Evolutionary conservation across 768 basidiomycete species (phyloP), one percentile per base, ranked within the genome.

Genomic region (Saitozyma podzolica): DNA sequence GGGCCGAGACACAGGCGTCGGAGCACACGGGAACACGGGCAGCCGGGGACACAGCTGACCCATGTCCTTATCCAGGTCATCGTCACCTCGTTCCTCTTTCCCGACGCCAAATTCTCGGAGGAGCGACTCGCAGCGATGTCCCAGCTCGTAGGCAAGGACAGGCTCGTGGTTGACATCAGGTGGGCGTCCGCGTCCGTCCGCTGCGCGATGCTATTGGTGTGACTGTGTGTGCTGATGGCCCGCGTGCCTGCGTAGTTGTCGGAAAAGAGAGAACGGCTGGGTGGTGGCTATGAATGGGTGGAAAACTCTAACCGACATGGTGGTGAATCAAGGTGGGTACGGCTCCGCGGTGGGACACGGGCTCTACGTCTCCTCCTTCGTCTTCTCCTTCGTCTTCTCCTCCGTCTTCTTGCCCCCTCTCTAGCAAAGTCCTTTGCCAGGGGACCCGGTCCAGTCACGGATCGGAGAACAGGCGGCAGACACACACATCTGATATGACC

Each of bases 241-340:
- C 29, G 29, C 29, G 29, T 29, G 29, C 29, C 29, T 29, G 29
- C 29, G 47, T 13, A 14, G 95, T 76, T 99, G 95, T 80, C 87
- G 95, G 17, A 84, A 85, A 67, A 82, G 86, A 73, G 88, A 82
- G 9, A 82, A 86, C 51, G 86, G 82, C 65, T 99, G 96, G 96
- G 83, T 92, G 41, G 89, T 99, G 11, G 93, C 95, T 10, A 97
- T 94, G 93, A 95, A 98, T 81, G 94, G 92, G 76, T 99, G 96
- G 96, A 94, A 95, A 74, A 88, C 90, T 63, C 84, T 96, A 56
- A 97, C 96, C 0, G 91, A 97, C 71, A 92, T 92, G 88, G 88
- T 91, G 72, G 89, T 99, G 16, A 75, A 62, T 42, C 62, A 70
- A 66, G 73, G 77, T 74, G 29, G 52, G 59, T 66, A 3, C 6